Evolutionary conservation across 768 basidiomycete species (phyloP), one percentile per base, ranked within the genome.

Genomic region (Xerocomellus intermedius): DNA sequence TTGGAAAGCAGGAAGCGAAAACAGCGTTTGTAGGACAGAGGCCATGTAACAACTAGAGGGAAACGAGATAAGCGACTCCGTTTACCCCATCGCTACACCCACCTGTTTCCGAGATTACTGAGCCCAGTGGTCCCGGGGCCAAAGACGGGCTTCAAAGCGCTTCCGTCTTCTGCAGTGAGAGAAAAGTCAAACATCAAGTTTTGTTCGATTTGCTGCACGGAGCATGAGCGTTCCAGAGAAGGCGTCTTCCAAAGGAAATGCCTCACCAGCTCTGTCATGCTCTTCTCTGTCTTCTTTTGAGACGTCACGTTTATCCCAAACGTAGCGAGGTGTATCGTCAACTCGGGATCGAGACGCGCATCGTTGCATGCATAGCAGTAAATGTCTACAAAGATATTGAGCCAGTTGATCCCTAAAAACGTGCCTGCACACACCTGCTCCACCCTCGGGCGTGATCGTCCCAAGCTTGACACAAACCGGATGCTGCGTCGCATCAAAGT

Each of bases 161-260:
- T 86, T 2, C 95, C 96, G 49, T 91, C 86, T 54, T 94, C 91
- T 19, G 81, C 83, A 0, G 88, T 91, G 54, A 99, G 81, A 0
- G 90, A 92, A 71, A 98, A 98, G 67, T 98, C 95, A 68, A 92
- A 98, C 43, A 83, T 85, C 33, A 98, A 75, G 66, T 99, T 99
- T 59, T 98, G 94, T 68, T 98, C 95, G 62, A 98, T 89, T 89
- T 98, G 92, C 92, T 87, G 46, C 5, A 35, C n/a, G 4, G 13
- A 45, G 16, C 2, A 16, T 56, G 21, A 56, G 50, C 45, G 9
- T 44, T 39, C 4, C 5, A 12, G 14, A 10, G 1, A 52, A 35
- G 35, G 5, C 7, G 13, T 24, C 32, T 30, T 3, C 19, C 5
- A 55, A 8, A 10, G 12, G 54, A 19, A 19, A 19, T 14, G 1